Percentiles rank a stretch among this genome's conserved stretches.
Evolutionary conservation across 1,284 basidiomycete genomes (phyloP).

Genomic region (Ceratobasidium sp.): DNA sequence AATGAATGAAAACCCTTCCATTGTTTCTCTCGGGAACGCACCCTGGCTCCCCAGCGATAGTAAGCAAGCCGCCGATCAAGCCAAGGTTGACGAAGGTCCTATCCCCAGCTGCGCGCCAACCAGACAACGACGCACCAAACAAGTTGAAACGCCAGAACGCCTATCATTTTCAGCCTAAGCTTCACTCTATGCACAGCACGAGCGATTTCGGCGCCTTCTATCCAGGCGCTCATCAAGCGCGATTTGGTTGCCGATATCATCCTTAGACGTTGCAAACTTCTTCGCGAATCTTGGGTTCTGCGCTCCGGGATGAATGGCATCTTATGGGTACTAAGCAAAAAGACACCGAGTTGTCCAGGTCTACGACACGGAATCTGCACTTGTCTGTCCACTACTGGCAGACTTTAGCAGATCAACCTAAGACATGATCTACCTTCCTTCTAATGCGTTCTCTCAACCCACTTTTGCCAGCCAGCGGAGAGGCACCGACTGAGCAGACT

Average conservation of each 20-base stretch:
- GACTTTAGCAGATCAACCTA: slow-evolving; percentile 36
- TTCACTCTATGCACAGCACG: slow-evolving; percentile 67
- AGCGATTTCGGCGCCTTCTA: slow-evolving; percentile 49
- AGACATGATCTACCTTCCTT: neutral
- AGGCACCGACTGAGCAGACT: slow-evolving; percentile 69
- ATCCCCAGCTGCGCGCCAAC: slow-evolving; percentile 67
- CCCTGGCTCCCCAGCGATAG: neutral
- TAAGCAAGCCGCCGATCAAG: neutral
- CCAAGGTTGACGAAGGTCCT: slow-evolving; percentile 76
- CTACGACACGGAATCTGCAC: slow-evolving; percentile 40
- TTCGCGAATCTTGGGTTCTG: slow-evolving; percentile 69
- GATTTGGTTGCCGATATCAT: slow-evolving; percentile 25
- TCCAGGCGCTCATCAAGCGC: slow-evolving; percentile 43
- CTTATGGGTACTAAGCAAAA: slow-evolving; percentile 64
- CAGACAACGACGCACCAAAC: slow-evolving; percentile 71
- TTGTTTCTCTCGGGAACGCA: neutral
- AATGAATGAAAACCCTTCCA: slow-evolving; percentile 55
- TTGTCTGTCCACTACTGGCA: slow-evolving; percentile 12
- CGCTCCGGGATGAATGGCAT: slow-evolving; percentile 75
- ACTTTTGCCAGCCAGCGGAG: slow-evolving; percentile 69
- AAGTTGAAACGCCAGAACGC: slow-evolving; percentile 74
- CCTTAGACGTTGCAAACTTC: slow-evolving; percentile 68
- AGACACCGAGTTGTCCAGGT: slow-evolving; percentile 51
- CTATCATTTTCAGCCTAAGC: slow-evolving; percentile 69
- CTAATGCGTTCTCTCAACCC: too few relatives aligned